These are phyloP conservation scores for Mikania micrantha DNA, from an alignment of 129 eudicot species.

Conservation along the genomic window DNA sequence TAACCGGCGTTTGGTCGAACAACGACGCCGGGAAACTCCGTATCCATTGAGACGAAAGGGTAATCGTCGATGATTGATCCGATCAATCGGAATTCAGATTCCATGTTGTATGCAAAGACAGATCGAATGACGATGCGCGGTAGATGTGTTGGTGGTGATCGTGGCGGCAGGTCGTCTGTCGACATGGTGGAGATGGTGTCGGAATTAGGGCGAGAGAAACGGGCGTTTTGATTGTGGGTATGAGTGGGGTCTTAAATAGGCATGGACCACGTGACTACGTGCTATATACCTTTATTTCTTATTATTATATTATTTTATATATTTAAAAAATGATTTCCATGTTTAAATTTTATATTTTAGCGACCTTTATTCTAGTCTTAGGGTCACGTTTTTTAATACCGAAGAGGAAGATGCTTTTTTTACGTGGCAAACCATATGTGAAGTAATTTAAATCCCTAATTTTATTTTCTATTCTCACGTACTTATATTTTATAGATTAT, in stretches of 20 bases:
- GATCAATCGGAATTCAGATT: constrained; percentile 42
- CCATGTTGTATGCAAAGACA: constrained; percentile 52
- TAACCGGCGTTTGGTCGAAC: constrained; percentile 26
- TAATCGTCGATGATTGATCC: constrained; percentile 32
- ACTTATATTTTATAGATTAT: too few relatives aligned
- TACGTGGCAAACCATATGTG: too few relatives aligned
- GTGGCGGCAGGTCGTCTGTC: not conserved
- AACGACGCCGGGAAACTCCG: constrained; percentile 78
- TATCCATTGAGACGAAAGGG: constrained; percentile 69
- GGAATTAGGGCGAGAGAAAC: constrained; percentile 2
- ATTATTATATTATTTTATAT: too few relatives aligned
- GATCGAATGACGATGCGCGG: constrained; percentile 35
- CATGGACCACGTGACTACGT: constrained; percentile 5
- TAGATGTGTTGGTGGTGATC: not conserved
- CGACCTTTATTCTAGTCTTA: too few relatives aligned
- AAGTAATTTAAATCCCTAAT: too few relatives aligned
- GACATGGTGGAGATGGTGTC: constrained; percentile 7
- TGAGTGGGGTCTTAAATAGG: constrained; percentile 6
- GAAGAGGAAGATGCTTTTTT: too few relatives aligned
- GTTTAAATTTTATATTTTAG: too few relatives aligned
- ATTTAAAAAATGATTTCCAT: too few relatives aligned
- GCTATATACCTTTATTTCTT: too few relatives aligned
- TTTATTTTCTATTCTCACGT: too few relatives aligned
- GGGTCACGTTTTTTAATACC: too few relatives aligned
- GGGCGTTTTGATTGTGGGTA: constrained; percentile 17